phyloP scores from a whole-genome alignment of 2,329 filamentous ascomycete species.

The Aspergillus quadrilineatus region DNA sequence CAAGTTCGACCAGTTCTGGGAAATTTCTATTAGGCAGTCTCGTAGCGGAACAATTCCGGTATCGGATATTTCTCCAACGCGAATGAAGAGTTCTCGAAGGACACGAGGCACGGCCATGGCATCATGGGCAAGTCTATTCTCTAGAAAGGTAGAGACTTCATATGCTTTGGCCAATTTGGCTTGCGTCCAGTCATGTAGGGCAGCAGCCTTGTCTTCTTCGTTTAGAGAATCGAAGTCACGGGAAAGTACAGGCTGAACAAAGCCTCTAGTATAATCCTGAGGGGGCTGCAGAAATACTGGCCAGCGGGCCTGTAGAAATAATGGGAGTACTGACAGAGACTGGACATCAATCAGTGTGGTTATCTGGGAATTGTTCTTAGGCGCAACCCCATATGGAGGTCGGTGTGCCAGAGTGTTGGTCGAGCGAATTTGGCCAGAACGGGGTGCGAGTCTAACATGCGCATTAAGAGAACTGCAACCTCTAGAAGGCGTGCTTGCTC shows the following conservation, averaged over 20 bases:
- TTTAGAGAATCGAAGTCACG: neutral
- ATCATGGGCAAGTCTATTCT: conserved; percentile 24
- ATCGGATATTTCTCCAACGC: conserved; percentile 29
- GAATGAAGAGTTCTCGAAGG: conserved; percentile 34
- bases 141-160: conserved; percentile 26
- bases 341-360: conserved; percentile 28
- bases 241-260: conserved; percentile 14
- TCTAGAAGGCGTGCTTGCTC: neutral
- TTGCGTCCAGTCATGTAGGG: conserved; percentile 20
- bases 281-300: conserved; percentile 28
- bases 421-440: conserved; percentile 9
- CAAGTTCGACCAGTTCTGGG: conserved; percentile 26
- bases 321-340: conserved; percentile 26
- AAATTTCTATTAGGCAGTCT: conserved; percentile 34
- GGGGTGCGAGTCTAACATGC: neutral
- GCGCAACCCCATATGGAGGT: conserved; percentile 25
- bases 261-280: conserved; percentile 18
- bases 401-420: conserved; percentile 25
- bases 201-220: conserved; percentile 14
- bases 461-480: neutral
- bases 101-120: conserved; percentile 29
- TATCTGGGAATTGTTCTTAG: conserved; percentile 22
- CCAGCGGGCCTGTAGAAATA: conserved; percentile 30
- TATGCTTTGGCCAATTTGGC: conserved; percentile 31
- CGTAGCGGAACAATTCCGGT: conserved; percentile 33